Evolutionary conservation across 371 early-diverging fungal genomes (phyloP).

Genomic region (Haplosporangium sp.): DNA sequence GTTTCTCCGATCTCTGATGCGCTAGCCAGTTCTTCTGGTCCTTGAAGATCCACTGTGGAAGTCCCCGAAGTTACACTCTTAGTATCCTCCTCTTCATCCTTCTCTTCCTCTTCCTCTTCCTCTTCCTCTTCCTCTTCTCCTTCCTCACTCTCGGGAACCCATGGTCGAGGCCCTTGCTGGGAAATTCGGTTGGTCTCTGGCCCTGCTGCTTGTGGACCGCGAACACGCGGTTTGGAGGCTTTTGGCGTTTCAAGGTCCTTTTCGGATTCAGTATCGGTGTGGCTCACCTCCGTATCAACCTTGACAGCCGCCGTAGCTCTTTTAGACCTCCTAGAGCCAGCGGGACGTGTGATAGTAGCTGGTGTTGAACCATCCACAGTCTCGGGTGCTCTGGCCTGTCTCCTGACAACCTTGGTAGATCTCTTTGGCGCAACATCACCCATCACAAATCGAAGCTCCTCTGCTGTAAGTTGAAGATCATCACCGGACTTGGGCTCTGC

Average conservation of each 20-base stretch:
- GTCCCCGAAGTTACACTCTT: constrained; percentile 4
- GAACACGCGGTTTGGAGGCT: constrained; percentile 33
- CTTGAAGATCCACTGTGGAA: constrained; percentile 22
- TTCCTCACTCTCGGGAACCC: constrained; percentile 28
- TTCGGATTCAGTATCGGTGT: constrained; percentile 38
- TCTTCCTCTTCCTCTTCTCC: constrained; percentile 2
- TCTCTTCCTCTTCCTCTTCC: too few relatives aligned
- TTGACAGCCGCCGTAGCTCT: constrained; percentile 3
- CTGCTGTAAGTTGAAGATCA: constrained; percentile 42
- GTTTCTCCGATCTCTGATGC: constrained; percentile 31
- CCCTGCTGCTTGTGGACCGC: constrained; percentile 44
- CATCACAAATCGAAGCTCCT: constrained; percentile 52
- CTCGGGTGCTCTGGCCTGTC: constrained; percentile 48
- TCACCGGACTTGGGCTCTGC: not conserved
- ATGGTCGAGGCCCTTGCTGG: constrained; percentile 53
- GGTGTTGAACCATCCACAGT: constrained; percentile 30
- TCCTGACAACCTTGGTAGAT: constrained; percentile 45
- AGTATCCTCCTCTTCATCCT: too few relatives aligned
- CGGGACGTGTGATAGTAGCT: constrained; percentile 8
- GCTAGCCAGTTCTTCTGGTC: constrained; percentile 38
- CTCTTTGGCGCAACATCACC: constrained; percentile 44
- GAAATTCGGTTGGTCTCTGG: constrained; percentile 32
- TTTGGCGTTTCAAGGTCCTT: constrained; percentile 40
- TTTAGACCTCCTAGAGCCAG: constrained; percentile 17
- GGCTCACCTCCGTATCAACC: constrained; percentile 17